These are phyloP conservation scores for Antarctomyces pellizariae DNA, from an alignment of 495 filamentous ascomycete species.

Conservation along the genomic window DNA sequence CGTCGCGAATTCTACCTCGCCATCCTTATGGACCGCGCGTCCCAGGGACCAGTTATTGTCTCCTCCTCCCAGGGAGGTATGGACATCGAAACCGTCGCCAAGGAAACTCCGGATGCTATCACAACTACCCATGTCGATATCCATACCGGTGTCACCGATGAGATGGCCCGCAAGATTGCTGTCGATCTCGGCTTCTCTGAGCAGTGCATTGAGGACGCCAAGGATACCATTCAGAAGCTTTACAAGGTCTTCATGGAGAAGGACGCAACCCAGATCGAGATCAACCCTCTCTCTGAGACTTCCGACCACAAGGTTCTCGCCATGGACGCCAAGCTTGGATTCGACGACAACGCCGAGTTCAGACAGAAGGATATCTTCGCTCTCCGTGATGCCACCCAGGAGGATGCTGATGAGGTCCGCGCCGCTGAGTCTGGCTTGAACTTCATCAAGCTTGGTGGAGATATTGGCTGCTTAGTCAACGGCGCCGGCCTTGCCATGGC, in stretches of 20 bases:
- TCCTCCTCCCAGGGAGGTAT: constrained; percentile 95
- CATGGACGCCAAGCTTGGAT: constrained; percentile 96
- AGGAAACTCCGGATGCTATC: constrained; percentile 92
- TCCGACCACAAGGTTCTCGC: constrained; percentile 91
- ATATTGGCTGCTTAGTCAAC: constrained; percentile 98
- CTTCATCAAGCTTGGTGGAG: constrained; percentile 99
- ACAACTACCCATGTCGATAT: constrained; percentile 82
- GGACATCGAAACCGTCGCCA: constrained; percentile 96
- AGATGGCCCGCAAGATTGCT: constrained; percentile 76
- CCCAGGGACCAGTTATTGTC: constrained; percentile 84
- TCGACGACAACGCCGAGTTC: constrained; percentile 98
- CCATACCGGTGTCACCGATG: constrained; percentile 83
- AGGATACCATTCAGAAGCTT: constrained; percentile 88
- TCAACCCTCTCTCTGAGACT: constrained; percentile 94
- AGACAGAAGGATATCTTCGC: constrained; percentile 87
- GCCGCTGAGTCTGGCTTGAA: constrained; percentile 84
- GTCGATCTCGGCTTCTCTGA: constrained; percentile 87
- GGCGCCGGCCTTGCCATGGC: constrained; percentile 98
- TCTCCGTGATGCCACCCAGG: constrained; percentile 83
- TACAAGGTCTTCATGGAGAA: constrained; percentile 97
- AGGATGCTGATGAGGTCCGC: constrained; percentile 93
- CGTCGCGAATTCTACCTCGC: constrained; percentile 97
- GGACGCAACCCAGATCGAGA: constrained; percentile 97
- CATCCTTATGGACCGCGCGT: constrained; percentile 85
- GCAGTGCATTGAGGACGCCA: constrained; percentile 87